Percentiles rank a stretch among this genome's conserved stretches.
Conservation (phyloP, 768 basidiomycete genomes). For the Leucocoprinus birnbaumii region DNA sequence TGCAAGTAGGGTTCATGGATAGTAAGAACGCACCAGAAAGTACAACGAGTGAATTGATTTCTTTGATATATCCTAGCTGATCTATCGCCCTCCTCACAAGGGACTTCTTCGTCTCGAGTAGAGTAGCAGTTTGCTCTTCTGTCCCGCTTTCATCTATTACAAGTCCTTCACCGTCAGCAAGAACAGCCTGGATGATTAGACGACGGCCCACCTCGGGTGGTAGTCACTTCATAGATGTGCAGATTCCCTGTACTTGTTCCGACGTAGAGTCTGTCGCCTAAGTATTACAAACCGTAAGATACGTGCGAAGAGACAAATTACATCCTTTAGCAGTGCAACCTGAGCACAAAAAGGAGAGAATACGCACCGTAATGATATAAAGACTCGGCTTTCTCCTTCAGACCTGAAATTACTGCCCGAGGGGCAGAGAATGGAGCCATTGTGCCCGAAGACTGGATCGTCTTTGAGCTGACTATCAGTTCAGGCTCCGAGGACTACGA, state of each 20-base stretch:
- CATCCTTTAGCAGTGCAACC: constrained; percentile 3
- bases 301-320: background rate
- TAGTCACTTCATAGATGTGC: constrained; percentile 28
- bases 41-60: constrained; percentile 81
- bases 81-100: constrained; percentile 75
- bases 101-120: constrained; percentile 65
- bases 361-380: constrained; percentile 40
- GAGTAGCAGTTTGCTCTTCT: constrained; percentile 22
- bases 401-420: constrained; percentile 30
- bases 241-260: constrained; percentile 33
- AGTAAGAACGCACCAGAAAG: constrained; percentile 65
- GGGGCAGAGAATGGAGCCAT: constrained; percentile 39
- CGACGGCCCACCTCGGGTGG: constrained; percentile 8
- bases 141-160: constrained; percentile 24
- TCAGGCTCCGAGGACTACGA: no score
- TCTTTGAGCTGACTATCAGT: no score
- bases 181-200: background rate
- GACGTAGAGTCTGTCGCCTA: constrained; percentile 44
- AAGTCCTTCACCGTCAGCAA: constrained; percentile 11
- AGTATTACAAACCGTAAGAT: background rate
- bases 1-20: background rate
- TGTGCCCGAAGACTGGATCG: background rate
- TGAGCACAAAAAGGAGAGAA: background rate
- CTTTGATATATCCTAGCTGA: constrained; percentile 81
- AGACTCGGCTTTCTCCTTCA: constrained; percentile 50